phyloP scores from a whole-genome alignment of 768 basidiomycete genomes.

The Leccinum obscurum region DNA sequence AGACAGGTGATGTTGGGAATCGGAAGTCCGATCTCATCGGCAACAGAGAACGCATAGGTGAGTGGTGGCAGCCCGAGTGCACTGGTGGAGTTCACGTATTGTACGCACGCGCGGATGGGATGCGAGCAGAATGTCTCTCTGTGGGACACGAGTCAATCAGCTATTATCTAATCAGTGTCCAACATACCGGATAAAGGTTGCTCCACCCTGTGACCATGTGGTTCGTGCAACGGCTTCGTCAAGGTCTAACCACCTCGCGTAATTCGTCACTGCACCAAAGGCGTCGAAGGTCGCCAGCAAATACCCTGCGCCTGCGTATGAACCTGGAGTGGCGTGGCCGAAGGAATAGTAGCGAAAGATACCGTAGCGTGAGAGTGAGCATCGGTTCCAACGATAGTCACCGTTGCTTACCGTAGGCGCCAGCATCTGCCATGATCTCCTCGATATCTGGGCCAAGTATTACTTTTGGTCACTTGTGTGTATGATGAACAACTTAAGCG shows the following conservation, averaged over 20 bases:
- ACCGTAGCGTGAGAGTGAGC: neutral
- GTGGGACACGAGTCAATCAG: slow-evolving; percentile 5
- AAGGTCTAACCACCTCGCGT: slow-evolving; percentile 68
- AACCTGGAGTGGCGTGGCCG: slow-evolving; percentile 46
- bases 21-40: slow-evolving; percentile 48
- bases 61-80: slow-evolving; percentile 37
- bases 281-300: slow-evolving; percentile 50
- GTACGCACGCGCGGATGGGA: slow-evolving; percentile 59
- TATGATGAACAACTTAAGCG: slow-evolving; percentile 4
- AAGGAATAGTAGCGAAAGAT: slow-evolving; percentile 1
- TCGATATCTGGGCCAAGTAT: slow-evolving; percentile 45
- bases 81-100: slow-evolving; percentile 46
- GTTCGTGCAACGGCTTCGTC: slow-evolving; percentile 60
- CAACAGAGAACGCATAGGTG: slow-evolving; percentile 48
- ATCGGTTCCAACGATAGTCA: neutral
- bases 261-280: slow-evolving; percentile 40
- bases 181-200: slow-evolving; percentile 49
- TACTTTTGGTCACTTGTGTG: slow-evolving; percentile 1
- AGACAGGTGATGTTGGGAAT: slow-evolving; percentile 62
- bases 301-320: slow-evolving; percentile 66
- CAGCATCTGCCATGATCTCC: slow-evolving; percentile 51
- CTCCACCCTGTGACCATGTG: slow-evolving; percentile 55
- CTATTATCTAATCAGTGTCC: neutral
- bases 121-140: slow-evolving; percentile 68
- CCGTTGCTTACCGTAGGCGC: slow-evolving; percentile 54